Evolutionary conservation across 345 rosid species (phyloP).

Genomic region (Brassica rapa): DNA sequence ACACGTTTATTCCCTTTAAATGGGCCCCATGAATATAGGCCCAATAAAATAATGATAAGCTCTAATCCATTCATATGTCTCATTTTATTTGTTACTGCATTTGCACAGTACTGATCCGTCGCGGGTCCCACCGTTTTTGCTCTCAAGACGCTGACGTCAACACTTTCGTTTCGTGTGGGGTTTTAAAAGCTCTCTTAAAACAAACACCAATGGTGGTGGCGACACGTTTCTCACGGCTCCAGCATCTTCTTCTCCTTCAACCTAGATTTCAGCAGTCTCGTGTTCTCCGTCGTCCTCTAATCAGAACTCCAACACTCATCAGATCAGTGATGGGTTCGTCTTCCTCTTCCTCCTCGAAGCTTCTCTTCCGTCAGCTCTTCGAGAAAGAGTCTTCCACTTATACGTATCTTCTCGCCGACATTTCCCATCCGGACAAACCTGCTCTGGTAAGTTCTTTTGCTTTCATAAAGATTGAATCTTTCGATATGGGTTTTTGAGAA

Average conservation of each 20-base stretch:
- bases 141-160: no score
- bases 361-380: constrained; percentile 84
- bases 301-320: neutral
- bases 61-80: neutral
- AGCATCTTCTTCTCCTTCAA: neutral
- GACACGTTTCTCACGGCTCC: neutral
- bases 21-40: no score
- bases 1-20: neutral
- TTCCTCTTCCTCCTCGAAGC: constrained; percentile 49
- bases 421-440: constrained; percentile 80
- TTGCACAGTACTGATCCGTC: neutral
- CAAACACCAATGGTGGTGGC: neutral
- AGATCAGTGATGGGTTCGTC: constrained; percentile 43
- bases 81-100: neutral
- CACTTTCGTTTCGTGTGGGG: neutral
- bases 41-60: neutral
- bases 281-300: neutral
- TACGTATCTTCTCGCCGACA: constrained; percentile 91
- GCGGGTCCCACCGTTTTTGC: no score
- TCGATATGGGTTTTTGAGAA: constrained; percentile 4
- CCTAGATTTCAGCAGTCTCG: constrained; percentile 11
- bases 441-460: constrained; percentile 58
- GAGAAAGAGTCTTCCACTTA: constrained; percentile 90
- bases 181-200: neutral
- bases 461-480: constrained; percentile 1